Evolutionary conservation across 352 stramenopile species (phyloP).

Genomic region (Phytophthora foliorum): DNA sequence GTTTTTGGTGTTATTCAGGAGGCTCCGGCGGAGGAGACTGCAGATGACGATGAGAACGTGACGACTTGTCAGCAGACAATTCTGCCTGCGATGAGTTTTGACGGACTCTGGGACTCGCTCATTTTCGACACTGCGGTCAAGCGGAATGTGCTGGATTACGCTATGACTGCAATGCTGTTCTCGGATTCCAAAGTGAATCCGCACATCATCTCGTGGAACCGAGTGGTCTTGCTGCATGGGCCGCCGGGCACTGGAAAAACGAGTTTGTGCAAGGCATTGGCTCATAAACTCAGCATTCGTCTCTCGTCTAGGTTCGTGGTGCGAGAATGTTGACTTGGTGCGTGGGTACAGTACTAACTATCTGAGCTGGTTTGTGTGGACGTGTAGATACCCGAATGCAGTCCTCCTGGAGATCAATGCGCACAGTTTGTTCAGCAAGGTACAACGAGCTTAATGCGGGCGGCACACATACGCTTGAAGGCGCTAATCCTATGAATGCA

Average conservation of each 20-base stretch:
- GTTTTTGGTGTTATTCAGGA: constrained; percentile 52
- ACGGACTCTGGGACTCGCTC: constrained; percentile 88
- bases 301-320: constrained; percentile 64
- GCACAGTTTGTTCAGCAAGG: constrained; percentile 94
- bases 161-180: constrained; percentile 92
- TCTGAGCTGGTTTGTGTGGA: neutral
- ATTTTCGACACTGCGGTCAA: constrained; percentile 90
- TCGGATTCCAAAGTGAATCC: constrained; percentile 86
- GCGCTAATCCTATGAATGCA: constrained; percentile 28
- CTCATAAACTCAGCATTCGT: constrained; percentile 94
- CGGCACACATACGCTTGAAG: neutral
- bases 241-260: constrained; percentile 95
- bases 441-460: constrained; percentile 5
- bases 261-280: constrained; percentile 92
- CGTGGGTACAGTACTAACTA: neutral
- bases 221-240: constrained; percentile 92
- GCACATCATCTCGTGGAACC: constrained; percentile 94
- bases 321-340: neutral
- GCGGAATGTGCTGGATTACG: constrained; percentile 87
- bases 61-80: constrained; percentile 82
- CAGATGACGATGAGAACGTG: constrained; percentile 84
- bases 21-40: constrained; percentile 70
- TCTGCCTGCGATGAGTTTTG: constrained; percentile 72
- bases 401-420: constrained; percentile 94
- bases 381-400: constrained; percentile 64